Percentiles rank a stretch among this genome's conserved stretches.
phyloP scores from a whole-genome alignment of 2,329 filamentous ascomycete genomes.

The Trichothecium sympodiale region DNA sequence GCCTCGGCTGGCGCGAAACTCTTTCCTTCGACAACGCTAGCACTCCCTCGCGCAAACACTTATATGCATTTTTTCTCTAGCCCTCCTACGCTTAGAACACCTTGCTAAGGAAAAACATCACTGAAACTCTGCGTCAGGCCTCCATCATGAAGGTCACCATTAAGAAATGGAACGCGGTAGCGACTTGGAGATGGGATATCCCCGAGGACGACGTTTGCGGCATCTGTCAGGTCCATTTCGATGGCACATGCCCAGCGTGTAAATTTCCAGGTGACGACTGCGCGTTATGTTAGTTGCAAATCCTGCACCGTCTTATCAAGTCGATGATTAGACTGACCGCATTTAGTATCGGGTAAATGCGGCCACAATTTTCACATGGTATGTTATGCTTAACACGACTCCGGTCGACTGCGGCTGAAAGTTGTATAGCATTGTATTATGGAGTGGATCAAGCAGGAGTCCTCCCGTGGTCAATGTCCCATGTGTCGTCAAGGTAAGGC shows the following conservation, averaged over 20 bases:
- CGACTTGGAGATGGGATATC: constrained; percentile 96
- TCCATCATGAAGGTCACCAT: constrained; percentile 87
- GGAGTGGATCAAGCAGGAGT: constrained; percentile 93
- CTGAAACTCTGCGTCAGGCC: too few species aligned
- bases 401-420: constrained; percentile 7
- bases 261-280: constrained; percentile 97
- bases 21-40: too few species aligned
- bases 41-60: too few species aligned
- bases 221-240: constrained; percentile 96
- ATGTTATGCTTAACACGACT: constrained; percentile 13
- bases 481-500: constrained; percentile 92
- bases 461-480: constrained; percentile 85
- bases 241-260: constrained; percentile 95
- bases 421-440: constrained; percentile 73
- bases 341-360: constrained; percentile 82
- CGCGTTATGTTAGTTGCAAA: constrained; percentile 59
- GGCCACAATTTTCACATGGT: constrained; percentile 98
- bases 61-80: too few species aligned
- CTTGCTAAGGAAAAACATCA: too few species aligned
- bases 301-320: neutral
- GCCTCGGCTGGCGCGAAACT: too few species aligned
- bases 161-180: constrained; percentile 85
- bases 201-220: constrained; percentile 96
- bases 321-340: constrained; percentile 4
- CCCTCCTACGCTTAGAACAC: too few species aligned